Base-by-base conservation (phyloP, 352 stramenopile species). In the Phytopythium chamaehyphon region DNA sequence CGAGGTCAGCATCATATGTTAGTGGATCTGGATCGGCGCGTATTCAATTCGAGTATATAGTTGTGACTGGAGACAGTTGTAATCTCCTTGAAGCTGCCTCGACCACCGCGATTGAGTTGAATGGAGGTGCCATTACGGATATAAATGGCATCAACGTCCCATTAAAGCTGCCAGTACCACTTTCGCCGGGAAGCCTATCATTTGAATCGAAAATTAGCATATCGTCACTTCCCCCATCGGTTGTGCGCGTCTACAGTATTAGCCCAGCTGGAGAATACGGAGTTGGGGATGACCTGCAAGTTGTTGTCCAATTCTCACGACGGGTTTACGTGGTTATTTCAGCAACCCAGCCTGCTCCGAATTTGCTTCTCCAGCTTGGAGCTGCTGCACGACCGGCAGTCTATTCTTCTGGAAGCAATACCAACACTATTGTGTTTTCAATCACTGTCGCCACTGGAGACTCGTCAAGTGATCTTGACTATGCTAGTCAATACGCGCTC, bases 11-110 rank as follows among this genome's bases (percentile, higher is more conserved):
- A 0, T 57, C 36, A 15, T 94, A 92, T 47, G 47, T 73, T 6
- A 61, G 46, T 19, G 84, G 82, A 10, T 82, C 76, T 0, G 67
- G 77, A 1, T 77, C 77, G 0, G 47, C 51, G 0, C 52, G 19
- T 3, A 55, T 93, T 24, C 38, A 57, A 15, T 93, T 93, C 22
- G 47, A 69, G 26, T 93, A 93, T 48, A 55, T 81, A 21, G 70
- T 90, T 35, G 39, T 55, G 0, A 36, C 40, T 6, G 81, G 74
- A 6, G 81, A 92, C 47, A 66, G 31, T 21, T 69, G 69, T 18
- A 53, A 44, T 3, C 44, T 68, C 1, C 61, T 92, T 6, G 78
- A 92, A 54, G 70, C 63, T 14, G 69, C 69, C 0, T 85, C 74
- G 7, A 61, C n/a, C 1, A 66, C 15, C 18, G 73, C 69, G 2